Evolutionary conservation across 768 basidiomycete genomes (phyloP).

Genomic region (Kwoniella pini): DNA sequence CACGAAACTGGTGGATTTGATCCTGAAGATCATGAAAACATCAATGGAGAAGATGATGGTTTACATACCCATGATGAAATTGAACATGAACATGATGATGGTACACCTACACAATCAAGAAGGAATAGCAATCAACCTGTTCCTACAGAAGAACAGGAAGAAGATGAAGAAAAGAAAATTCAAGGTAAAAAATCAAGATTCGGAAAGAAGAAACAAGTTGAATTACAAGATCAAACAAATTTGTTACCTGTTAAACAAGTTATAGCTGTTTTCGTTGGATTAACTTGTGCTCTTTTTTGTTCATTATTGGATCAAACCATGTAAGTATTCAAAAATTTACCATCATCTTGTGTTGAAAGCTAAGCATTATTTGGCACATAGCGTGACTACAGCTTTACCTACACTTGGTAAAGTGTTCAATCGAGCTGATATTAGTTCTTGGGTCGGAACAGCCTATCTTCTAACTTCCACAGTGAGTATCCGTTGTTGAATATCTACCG

Average conservation of each 20-base stretch:
- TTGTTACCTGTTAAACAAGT: slow-evolving; percentile 68
- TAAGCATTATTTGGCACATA: slow-evolving; percentile 13
- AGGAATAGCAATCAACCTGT: background rate
- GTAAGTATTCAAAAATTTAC: too few relatives aligned
- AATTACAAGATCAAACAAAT: slow-evolving; percentile 73
- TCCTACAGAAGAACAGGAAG: background rate
- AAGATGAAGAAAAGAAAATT: slow-evolving; percentile 23
- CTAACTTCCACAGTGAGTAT: slow-evolving; percentile 58
- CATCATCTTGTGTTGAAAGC: too few relatives aligned
- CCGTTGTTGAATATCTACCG: background rate
- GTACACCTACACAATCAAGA: background rate
- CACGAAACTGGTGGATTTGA: slow-evolving; percentile 41
- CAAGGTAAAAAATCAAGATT: slow-evolving; percentile 16
- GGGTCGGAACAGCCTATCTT: slow-evolving; percentile 74
- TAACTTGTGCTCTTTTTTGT: slow-evolving; percentile 65
- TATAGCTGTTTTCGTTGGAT: slow-evolving; percentile 64
- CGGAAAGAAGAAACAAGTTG: slow-evolving; percentile 36
- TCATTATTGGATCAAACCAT: slow-evolving; percentile 71
- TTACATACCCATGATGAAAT: slow-evolving; percentile 35
- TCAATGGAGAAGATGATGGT: background rate
- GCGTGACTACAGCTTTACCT: slow-evolving; percentile 70
- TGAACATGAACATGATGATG: slow-evolving; percentile 25
- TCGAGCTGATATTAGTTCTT: slow-evolving; percentile 65
- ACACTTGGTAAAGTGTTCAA: slow-evolving; percentile 68
- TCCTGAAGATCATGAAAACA: slow-evolving; percentile 7